Evolutionary conservation across 2,329 filamentous ascomycete genomes (phyloP).

Genomic region (Diplodia seriata): DNA sequence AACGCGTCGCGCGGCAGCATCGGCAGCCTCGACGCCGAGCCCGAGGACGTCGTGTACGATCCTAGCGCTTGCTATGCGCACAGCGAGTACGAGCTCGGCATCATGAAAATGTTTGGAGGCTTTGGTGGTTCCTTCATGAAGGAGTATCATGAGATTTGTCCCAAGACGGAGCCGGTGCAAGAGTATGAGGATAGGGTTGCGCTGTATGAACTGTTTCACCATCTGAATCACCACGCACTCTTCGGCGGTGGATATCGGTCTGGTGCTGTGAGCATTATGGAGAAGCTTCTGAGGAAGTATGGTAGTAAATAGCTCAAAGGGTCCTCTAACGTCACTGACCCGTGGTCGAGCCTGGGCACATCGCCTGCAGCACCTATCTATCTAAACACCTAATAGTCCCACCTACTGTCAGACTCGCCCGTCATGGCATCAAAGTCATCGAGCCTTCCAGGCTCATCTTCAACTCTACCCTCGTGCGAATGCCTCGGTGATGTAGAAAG

Average conservation of each 20-base stretch:
- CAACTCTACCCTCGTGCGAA: no score
- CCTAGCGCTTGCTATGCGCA: conserved; percentile 83
- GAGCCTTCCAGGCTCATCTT: no score
- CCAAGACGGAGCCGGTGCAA: conserved; percentile 77
- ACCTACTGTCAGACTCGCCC: no score
- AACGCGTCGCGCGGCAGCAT: conserved; percentile 76
- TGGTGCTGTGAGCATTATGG: conserved; percentile 82
- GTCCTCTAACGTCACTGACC: no score
- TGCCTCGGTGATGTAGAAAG: no score
- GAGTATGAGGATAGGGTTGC: conserved; percentile 86
- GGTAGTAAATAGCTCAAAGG: conserved; percentile 7
- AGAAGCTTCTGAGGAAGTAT: conserved; percentile 74
- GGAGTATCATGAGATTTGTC: conserved; percentile 77
- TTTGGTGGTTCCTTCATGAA: conserved; percentile 75
- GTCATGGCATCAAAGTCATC: no score
- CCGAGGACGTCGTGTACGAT: conserved; percentile 83
- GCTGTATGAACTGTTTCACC: conserved; percentile 90
- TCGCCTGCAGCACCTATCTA: no score
- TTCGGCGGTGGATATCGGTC: conserved; percentile 81
- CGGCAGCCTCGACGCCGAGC: conserved; percentile 55
- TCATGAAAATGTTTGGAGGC: conserved; percentile 96
- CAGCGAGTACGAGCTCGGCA: conserved; percentile 87
- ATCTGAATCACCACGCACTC: conserved; percentile 85
- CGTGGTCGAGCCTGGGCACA: no score
- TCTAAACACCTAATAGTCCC: no score